These are phyloP conservation scores for Calonectria pseudoreteaudii DNA, from an alignment of 2,329 filamentous ascomycete species.

Conservation along the genomic window DNA sequence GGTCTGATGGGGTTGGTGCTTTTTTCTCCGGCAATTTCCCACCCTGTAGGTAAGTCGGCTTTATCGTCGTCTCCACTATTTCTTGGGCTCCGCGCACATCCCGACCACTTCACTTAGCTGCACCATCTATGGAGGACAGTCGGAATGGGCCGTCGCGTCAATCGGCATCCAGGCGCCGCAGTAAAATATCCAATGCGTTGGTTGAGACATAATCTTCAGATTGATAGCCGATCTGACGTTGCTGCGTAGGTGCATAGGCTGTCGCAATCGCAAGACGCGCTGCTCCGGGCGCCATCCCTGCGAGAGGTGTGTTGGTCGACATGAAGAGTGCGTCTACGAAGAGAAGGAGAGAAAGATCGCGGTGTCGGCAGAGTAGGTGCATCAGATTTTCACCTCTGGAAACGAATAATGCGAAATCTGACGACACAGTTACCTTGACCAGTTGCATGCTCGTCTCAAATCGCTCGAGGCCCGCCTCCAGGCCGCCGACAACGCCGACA, in stretches of 20 bases:
- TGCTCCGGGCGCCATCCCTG: constrained; percentile 34
- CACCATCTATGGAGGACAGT: neutral
- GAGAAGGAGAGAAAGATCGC: constrained; percentile 35
- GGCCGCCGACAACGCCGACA: neutral
- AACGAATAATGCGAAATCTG: neutral
- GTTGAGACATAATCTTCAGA: neutral
- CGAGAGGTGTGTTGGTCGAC: constrained; percentile 31
- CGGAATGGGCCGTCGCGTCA: neutral
- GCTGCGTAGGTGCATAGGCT: constrained; percentile 27
- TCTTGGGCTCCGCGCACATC: neutral
- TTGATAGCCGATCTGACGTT: neutral
- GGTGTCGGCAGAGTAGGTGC: constrained; percentile 28
- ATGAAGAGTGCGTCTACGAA: constrained; percentile 31
- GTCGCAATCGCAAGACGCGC: constrained; percentile 34
- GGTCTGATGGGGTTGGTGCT: too few relatives aligned
- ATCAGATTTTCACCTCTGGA: too few relatives aligned
- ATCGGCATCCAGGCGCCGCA: neutral
- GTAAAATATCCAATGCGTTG: neutral
- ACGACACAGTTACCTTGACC: constrained; percentile 30
- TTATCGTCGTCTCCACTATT: neutral
- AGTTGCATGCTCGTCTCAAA: constrained; percentile 29
- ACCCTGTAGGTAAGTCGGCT: neutral
- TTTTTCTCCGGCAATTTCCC: neutral
- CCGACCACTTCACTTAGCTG: neutral
- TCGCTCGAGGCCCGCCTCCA: constrained; percentile 28